Evolutionary conservation across 2,329 filamentous ascomycete species (phyloP), one percentile per base, ranked within the genome.

Genomic region (Magnaporthiopsis poae): DNA sequence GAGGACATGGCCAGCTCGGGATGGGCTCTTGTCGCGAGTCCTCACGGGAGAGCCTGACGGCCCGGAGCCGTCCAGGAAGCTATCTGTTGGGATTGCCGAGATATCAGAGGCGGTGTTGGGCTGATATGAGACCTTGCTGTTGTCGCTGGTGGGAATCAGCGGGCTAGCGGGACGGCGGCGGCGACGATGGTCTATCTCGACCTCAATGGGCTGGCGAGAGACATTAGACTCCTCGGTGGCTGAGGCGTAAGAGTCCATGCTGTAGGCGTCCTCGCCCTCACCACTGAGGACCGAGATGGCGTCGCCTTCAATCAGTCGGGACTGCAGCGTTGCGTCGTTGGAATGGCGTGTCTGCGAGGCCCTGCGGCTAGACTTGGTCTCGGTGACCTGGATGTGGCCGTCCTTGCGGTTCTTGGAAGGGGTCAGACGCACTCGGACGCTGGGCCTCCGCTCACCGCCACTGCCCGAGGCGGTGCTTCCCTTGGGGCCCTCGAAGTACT

Each of bases 401-500:
- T 87, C 87, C 71, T 81, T 84, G 69, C 81, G 79, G 75, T 83
- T 86, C 75, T 86, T 88, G 72, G 90, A 92, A 18, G 93, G 93
- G 18, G 91, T 96, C 69, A 96, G 84, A 78, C 87, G 85, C 77
- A 90, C 82, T 74, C 85, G 86, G 66, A 97, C 91, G 75, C 92
- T 96, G 15, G 93, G 92, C 71, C 90, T 88, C 72, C 90, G 88
- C 71, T 87, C 84, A 71, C 82, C 81, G 72, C 82, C 82, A 67
- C 84, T 80, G 69, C 81, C 80, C 67, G 82, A 78, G 66, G 74
- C 74, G 29, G 39, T 56, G 52, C 27, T 31, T 61, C 71, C 68
- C 76, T 91, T 93, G 69, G 88, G 87, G 71, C 88, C 90, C 79
- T 96, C 93, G 74, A 96, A 97, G 78, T 96, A 96, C 79, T 97